These are phyloP conservation scores for Ustilago shanxiensis DNA, from an alignment of 1,284 basidiomycete genomes.

Conservation along the genomic window DNA sequence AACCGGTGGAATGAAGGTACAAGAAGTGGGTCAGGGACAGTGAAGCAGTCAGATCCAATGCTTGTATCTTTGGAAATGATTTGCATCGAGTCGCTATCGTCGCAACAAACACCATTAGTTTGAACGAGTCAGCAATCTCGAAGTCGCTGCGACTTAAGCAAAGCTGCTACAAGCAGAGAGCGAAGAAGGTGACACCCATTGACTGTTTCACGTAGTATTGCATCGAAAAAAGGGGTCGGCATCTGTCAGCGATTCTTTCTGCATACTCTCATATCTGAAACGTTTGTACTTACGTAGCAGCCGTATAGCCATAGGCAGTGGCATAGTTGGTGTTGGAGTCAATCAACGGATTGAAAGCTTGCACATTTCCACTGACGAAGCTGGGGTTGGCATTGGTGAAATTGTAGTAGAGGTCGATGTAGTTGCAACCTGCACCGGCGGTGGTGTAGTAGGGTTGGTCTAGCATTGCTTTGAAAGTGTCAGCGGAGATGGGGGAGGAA, in stretches of 20 bases:
- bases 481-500: slow-evolving; percentile 9
- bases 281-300: slow-evolving; percentile 41
- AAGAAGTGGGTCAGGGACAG: background rate
- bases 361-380: slow-evolving; percentile 20
- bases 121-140: too few species aligned
- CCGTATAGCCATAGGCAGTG: slow-evolving; percentile 15
- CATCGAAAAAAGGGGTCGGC: too few species aligned
- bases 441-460: slow-evolving; percentile 30
- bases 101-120: background rate
- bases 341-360: slow-evolving; percentile 16
- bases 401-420: slow-evolving; percentile 24
- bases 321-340: slow-evolving; percentile 1
- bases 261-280: too few species aligned
- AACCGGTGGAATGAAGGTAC: background rate
- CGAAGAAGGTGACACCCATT: slow-evolving; percentile 22
- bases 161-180: slow-evolving; percentile 20
- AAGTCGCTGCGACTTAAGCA: slow-evolving; percentile 1
- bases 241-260: too few species aligned
- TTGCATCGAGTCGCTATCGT: background rate
- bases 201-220: too few species aligned
- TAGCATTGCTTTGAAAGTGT: slow-evolving; percentile 16
- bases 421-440: slow-evolving; percentile 20
- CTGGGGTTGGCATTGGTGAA: slow-evolving; percentile 28
- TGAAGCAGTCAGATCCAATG: background rate
- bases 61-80: background rate